Conservation (phyloP, 2,329 filamentous ascomycete genomes). For the Fusarium musae region DNA sequence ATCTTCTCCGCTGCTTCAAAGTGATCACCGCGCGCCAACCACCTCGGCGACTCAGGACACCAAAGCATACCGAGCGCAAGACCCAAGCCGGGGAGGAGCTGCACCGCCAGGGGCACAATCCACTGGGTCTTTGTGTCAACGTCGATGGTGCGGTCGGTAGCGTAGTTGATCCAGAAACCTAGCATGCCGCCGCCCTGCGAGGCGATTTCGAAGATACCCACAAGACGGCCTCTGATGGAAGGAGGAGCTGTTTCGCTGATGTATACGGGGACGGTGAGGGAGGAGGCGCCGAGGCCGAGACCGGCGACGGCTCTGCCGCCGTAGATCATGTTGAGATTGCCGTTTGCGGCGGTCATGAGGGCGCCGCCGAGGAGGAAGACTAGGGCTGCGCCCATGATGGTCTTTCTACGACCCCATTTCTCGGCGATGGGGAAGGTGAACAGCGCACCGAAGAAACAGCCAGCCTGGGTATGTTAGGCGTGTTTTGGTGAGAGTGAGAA, state of each 20-base stretch:
- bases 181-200: conserved; percentile 48
- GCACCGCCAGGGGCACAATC: conserved; percentile 67
- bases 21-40: conserved; percentile 66
- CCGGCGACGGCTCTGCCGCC: conserved; percentile 63
- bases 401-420: conserved; percentile 57
- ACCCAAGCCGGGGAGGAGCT: conserved; percentile 65
- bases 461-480: conserved; percentile 35
- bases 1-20: conserved; percentile 60
- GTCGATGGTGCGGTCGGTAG: conserved; percentile 42
- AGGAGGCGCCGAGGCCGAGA: conserved; percentile 62
- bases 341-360: conserved; percentile 49
- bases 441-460: conserved; percentile 55
- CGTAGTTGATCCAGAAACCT: conserved; percentile 55
- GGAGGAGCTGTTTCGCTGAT: conserved; percentile 58
- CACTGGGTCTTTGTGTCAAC: conserved; percentile 53
- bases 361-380: conserved; percentile 54
- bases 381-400: conserved; percentile 56
- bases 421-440: conserved; percentile 59
- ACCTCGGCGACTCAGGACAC: conserved; percentile 70
- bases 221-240: conserved; percentile 61
- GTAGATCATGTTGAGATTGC: conserved; percentile 54
- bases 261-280: conserved; percentile 59
- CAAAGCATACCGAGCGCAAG: conserved; percentile 65
- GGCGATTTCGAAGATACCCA: conserved; percentile 62
- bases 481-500: no score